Evolutionary conservation across 768 basidiomycete species (phyloP).

Genomic region (Suillus lakei): DNA sequence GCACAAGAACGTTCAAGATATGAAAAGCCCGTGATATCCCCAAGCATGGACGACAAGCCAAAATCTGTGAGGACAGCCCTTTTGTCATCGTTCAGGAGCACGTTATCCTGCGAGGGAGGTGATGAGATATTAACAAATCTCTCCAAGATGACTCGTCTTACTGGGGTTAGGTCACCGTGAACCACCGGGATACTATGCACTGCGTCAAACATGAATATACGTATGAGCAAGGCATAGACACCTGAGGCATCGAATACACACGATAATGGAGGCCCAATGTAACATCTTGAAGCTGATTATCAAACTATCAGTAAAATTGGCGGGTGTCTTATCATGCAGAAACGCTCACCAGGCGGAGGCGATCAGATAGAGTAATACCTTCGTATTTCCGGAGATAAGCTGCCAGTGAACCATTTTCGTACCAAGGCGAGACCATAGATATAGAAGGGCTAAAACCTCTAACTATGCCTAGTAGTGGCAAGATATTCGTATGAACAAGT

Average conservation of each 20-base stretch:
- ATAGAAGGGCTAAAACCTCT: conserved; percentile 33
- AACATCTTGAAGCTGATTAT: conserved; percentile 1
- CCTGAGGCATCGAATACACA: not conserved
- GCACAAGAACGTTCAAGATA: conserved; percentile 32
- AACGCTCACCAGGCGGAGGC: not conserved
- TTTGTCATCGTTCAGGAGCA: conserved; percentile 45
- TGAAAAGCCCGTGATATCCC: conserved; percentile 36
- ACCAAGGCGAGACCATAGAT: conserved; percentile 41
- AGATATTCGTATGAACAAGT: conserved; percentile 29
- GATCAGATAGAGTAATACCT: not conserved
- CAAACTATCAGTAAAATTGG: not conserved
- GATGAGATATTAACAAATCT: not conserved
- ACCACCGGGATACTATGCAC: not conserved
- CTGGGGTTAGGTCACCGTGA: conserved; percentile 2
- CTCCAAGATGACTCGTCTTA: not conserved
- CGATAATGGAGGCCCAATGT: not conserved
- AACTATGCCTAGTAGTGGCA: conserved; percentile 35
- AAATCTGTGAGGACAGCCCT: conserved; percentile 48
- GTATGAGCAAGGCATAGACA: not conserved
- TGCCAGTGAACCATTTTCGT: conserved; percentile 28
- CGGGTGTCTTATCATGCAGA: not conserved
- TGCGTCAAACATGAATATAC: not conserved
- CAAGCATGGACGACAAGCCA: conserved; percentile 43
- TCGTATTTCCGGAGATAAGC: conserved; percentile 21
- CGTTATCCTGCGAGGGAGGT: conserved; percentile 37